These are phyloP conservation scores for Dactylonectria estremocensis DNA, from an alignment of 2,329 filamentous ascomycete species.

Conservation along the genomic window DNA sequence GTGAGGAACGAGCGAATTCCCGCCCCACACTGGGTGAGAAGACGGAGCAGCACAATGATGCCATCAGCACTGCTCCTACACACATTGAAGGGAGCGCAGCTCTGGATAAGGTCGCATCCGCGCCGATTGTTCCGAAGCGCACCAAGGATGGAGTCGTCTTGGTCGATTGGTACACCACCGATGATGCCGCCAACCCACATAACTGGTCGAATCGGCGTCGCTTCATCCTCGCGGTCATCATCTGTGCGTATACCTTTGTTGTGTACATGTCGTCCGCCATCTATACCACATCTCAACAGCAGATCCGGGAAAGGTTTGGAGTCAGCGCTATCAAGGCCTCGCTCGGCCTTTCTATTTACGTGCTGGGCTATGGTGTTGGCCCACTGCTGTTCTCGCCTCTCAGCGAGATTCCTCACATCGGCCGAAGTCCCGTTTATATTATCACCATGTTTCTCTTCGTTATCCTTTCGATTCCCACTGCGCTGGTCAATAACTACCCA, in stretches of 20 bases:
- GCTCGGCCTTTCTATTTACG: conserved; percentile 74
- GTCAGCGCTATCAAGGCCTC: conserved; percentile 67
- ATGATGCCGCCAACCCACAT: conserved; percentile 69
- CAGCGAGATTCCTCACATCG: conserved; percentile 76
- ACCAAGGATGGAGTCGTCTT: conserved; percentile 67
- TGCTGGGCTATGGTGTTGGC: conserved; percentile 74
- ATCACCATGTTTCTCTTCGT: conserved; percentile 78
- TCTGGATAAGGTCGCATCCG: conserved; percentile 61
- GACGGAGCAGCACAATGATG: background rate
- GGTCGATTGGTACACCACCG: conserved; percentile 69
- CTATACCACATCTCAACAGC: conserved; percentile 61
- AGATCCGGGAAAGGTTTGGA: conserved; percentile 68
- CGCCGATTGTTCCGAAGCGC: conserved; percentile 63
- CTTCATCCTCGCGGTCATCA: conserved; percentile 58
- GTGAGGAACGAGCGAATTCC: background rate
- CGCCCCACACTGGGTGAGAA: background rate
- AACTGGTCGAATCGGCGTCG: conserved; percentile 66
- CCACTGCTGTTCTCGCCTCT: conserved; percentile 77
- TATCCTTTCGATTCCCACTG: conserved; percentile 75
- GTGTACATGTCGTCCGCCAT: conserved; percentile 67
- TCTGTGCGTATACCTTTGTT: conserved; percentile 72
- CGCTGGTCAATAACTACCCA: conserved; percentile 73
- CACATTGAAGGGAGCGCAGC: conserved; percentile 29
- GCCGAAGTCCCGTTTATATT: conserved; percentile 78
- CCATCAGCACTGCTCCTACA: conserved; percentile 4